phyloP scores from a whole-genome alignment of 129 eudicot species.

The Calendula officinalis region DNA sequence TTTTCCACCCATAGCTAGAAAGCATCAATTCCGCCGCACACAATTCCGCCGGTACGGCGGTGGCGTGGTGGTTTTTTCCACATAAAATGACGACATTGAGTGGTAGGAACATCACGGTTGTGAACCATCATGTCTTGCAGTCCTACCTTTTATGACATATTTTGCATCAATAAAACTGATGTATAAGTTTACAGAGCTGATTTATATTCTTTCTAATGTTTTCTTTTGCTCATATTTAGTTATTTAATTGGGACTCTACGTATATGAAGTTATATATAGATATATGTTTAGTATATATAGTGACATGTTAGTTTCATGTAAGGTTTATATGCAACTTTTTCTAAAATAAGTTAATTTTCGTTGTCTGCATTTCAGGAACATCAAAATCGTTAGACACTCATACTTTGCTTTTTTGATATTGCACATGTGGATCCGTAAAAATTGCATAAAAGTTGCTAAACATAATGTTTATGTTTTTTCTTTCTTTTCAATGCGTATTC shows the following conservation, averaged over 20 bases:
- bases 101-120: slow-evolving; percentile 2
- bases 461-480: not conserved
- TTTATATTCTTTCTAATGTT: no score
- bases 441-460: slow-evolving; percentile 35
- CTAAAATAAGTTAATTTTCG: slow-evolving; percentile 30
- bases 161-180: no score
- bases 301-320: slow-evolving; percentile 6
- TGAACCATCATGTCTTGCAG: not conserved
- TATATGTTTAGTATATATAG: not conserved
- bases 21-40: slow-evolving; percentile 43
- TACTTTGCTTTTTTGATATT: slow-evolving; percentile 19
- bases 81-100: slow-evolving; percentile 23
- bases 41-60: slow-evolving; percentile 37
- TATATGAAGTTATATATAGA: not conserved
- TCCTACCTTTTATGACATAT: no score
- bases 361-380: slow-evolving; percentile 36
- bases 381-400: slow-evolving; percentile 21
- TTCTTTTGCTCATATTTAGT: no score
- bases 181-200: no score
- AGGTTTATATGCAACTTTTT: slow-evolving; percentile 15
- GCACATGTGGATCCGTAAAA: slow-evolving; percentile 40
- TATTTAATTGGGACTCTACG: no score
- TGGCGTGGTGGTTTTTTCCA: slow-evolving; percentile 34
- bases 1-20: not conserved
- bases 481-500: no score